phyloP scores from a whole-genome alignment of 2,329 filamentous ascomycete genomes.

The Gnomoniopsis smithogilvyi region DNA sequence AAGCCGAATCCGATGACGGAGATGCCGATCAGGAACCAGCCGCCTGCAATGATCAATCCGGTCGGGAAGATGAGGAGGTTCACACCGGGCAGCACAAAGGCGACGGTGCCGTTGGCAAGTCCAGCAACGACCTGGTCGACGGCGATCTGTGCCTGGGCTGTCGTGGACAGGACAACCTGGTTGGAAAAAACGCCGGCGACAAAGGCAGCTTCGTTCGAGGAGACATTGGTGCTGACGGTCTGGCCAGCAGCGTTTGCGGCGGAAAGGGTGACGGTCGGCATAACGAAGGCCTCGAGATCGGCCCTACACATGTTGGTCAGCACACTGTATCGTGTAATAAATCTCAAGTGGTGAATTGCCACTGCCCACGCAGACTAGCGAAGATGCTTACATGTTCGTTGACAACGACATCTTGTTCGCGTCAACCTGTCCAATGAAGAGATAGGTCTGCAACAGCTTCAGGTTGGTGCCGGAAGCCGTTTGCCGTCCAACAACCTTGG shows the following conservation, averaged over 20 bases:
- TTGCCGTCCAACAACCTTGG: conserved; percentile 22
- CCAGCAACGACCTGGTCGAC: conserved; percentile 44
- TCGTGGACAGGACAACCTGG: conserved; percentile 49
- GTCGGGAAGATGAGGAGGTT: conserved; percentile 67
- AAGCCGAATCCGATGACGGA: conserved; percentile 62
- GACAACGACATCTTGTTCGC: conserved; percentile 47
- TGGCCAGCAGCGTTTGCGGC: conserved; percentile 50
- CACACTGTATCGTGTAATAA: neutral
- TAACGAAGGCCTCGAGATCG: conserved; percentile 59
- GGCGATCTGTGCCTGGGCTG: conserved; percentile 44
- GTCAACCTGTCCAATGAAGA: conserved; percentile 69
- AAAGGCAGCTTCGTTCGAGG: conserved; percentile 68
- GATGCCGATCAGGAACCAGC: conserved; percentile 59
- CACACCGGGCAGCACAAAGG: conserved; percentile 68
- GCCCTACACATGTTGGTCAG: conserved; percentile 36
- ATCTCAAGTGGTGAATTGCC: neutral
- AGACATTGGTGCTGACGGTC: conserved; percentile 60
- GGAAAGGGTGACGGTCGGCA: conserved; percentile 65
- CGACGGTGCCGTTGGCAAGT: conserved; percentile 49
- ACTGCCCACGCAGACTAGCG: neutral
- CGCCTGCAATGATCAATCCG: conserved; percentile 62
- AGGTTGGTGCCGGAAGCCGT: conserved; percentile 23
- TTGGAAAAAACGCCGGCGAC: conserved; percentile 67
- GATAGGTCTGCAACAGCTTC: conserved; percentile 57
- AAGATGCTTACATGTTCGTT: conserved; percentile 56